Evolutionary conservation across 2,329 filamentous ascomycete species (phyloP).

Genomic region (Phialophora macrospora): DNA sequence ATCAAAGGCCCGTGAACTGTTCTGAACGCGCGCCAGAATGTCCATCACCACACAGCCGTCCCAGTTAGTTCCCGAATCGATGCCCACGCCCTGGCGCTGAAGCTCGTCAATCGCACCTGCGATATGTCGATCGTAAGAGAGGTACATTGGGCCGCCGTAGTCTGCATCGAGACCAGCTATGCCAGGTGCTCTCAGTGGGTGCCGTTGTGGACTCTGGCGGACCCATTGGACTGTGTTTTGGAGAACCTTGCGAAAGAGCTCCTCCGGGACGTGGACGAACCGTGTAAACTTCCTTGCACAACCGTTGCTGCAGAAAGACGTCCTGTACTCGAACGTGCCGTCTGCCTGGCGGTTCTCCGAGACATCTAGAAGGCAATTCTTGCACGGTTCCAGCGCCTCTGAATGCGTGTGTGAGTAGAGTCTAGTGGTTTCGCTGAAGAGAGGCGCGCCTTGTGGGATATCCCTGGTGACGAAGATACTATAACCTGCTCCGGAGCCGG

Average conservation of each 20-base stretch:
- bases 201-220: neutral
- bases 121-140: constrained; percentile 3
- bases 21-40: constrained; percentile 2
- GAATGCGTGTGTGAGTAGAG: neutral
- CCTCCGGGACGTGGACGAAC: neutral
- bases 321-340: neutral
- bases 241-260: neutral
- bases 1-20: neutral
- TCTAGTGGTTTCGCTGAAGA: neutral
- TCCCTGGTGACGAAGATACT: neutral
- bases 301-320: neutral
- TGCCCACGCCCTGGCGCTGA: neutral
- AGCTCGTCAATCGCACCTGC: neutral
- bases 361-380: neutral
- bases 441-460: neutral
- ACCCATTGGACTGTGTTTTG: neutral
- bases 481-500: neutral
- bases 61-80: neutral
- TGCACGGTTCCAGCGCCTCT: neutral
- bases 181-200: neutral
- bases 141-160: neutral
- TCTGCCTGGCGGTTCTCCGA: neutral
- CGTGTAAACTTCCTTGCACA: neutral
- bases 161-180: neutral
- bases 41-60: neutral